A percentile compares a stretch with the other conserved stretches of the same genome.
Conservation (phyloP, 805 yeast species). For the Yamadazyma nakazawae region DNA sequence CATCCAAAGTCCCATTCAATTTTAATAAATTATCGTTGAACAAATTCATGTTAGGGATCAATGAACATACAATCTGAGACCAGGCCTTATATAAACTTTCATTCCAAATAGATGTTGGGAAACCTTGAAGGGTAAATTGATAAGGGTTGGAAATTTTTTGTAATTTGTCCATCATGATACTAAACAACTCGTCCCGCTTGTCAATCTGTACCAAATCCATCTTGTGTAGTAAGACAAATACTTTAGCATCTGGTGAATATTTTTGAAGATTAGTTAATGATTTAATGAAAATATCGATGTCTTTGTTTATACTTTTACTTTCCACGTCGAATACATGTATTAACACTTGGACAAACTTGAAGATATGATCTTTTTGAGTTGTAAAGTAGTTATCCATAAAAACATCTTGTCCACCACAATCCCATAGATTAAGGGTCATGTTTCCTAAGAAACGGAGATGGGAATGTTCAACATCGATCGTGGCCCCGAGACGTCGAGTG, state of each 20-base stretch:
- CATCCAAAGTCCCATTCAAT: constrained; percentile 71
- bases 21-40: constrained; percentile 74
- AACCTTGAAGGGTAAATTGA: constrained; percentile 70
- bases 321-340: constrained; percentile 97
- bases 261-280: constrained; percentile 78
- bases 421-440: constrained; percentile 95
- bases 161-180: constrained; percentile 78
- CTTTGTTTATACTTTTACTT: constrained; percentile 85
- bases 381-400: constrained; percentile 93
- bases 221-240: constrained; percentile 88
- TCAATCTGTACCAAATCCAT: constrained; percentile 93
- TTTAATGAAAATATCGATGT: constrained; percentile 85
- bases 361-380: constrained; percentile 85
- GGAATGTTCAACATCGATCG: constrained; percentile 97
- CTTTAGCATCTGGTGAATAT: constrained; percentile 86
- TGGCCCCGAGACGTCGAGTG: constrained; percentile 92
- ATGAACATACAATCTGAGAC: constrained; percentile 92
- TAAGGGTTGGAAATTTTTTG: constrained; percentile 68
- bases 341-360: constrained; percentile 91
- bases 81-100: constrained; percentile 94
- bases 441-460: constrained; percentile 89
- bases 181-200: constrained; percentile 78
- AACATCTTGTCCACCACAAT: constrained; percentile 97
- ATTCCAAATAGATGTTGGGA: constrained; percentile 97
- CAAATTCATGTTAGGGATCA: constrained; percentile 84